phyloP scores from a whole-genome alignment of 257 asterid species.

The Orobanche coerulescens region DNA sequence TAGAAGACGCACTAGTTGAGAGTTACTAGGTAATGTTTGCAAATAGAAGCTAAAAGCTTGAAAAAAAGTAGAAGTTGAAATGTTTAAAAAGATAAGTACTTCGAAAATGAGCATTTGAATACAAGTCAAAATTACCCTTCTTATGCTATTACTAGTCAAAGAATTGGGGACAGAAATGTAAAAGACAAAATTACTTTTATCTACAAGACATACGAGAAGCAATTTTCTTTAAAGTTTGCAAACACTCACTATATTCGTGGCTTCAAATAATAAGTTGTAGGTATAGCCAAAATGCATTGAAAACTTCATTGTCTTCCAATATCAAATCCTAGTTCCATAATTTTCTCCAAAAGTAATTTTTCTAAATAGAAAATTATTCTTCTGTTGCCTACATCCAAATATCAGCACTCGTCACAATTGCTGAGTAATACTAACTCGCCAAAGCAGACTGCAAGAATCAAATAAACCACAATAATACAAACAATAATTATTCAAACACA shows the following conservation, averaged over 20 bases:
- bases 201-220: no score
- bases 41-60: no score
- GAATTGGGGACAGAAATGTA: no score
- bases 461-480: not conserved
- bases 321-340: not conserved
- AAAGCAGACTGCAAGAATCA: not conserved
- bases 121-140: no score
- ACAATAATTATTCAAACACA: not conserved
- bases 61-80: no score
- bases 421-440: not conserved
- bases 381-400: not conserved
- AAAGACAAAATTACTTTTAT: no score
- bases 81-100: no score
- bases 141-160: no score
- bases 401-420: not conserved
- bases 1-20: no score
- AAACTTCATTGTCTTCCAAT: not conserved
- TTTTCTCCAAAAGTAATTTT: not conserved
- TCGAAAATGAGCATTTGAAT: no score
- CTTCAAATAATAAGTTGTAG: not conserved
- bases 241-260: not conserved
- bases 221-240: no score
- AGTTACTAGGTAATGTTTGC: no score
- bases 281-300: not conserved
- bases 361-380: not conserved